Base-by-base conservation (phyloP, 2,329 filamentous ascomycete genomes). In the Curvularia sp. region DNA sequence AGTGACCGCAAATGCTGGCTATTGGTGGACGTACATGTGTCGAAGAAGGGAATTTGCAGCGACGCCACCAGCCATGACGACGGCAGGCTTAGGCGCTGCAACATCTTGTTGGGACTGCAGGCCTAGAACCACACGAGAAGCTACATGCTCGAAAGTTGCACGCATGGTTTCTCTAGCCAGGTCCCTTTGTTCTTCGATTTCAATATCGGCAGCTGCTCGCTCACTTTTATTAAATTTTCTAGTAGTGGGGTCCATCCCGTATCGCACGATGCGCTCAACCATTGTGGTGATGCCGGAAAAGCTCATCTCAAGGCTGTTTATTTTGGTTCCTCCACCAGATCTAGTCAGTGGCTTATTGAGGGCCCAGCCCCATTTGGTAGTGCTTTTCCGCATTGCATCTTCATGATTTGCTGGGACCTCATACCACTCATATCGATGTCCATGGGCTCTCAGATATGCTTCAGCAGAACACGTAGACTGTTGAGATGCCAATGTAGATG, bases 1-100 rank as follows among this genome's bases (percentile, higher is more conserved):
- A 21, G 23, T 19, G 1, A 3, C 7, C 27, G 5, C 25, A 7
- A 52, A 25, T n/a, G 2, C 13, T 30, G 1, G 38, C 12, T 28
- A 19, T 43, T 18, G 25, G 28, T 64, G 19, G 61, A 52, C 71
- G 59, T 62, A 72, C 51, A 98, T 83, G 68, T 88, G 84, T 74
- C 88, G 85, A 41, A 99, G 81, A 74, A 90, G 97, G 49, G 78
- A 78, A 76, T 97, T 98, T 50, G 91, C 89, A 7, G 94, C 95
- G 6, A 99, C 95, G 23, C 95, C 95, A 28, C 95, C 95, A 38
- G 92, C 90, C 3, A 98, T 84, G 9, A 98, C 92, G 4, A 98
- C 80, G 0, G 89, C 89, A 19, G 65, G 59, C 39, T 55, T 42
- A 23, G 56, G 32, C 10, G 38, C 23, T 15, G 60, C 53, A 15